These are phyloP conservation scores for Lithohypha guttulata DNA, from an alignment of 2,329 filamentous ascomycete species.

Conservation along the genomic window DNA sequence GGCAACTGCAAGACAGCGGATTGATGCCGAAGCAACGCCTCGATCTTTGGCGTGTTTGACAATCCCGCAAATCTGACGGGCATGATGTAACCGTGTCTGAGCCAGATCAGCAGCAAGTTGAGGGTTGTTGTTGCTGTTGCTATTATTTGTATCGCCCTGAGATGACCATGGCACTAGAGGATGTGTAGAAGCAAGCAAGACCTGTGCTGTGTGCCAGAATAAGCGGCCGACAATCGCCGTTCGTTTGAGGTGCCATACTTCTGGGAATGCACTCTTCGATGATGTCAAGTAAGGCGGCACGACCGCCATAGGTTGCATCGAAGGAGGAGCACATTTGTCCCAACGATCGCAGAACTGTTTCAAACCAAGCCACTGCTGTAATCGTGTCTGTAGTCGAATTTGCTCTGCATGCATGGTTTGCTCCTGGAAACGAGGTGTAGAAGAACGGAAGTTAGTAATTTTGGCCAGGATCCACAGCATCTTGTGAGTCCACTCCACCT, in stretches of 20 bases:
- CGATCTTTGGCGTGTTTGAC: slow-evolving; percentile 72
- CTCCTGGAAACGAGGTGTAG: slow-evolving; percentile 49
- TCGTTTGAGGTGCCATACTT: slow-evolving; percentile 81
- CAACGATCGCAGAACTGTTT: slow-evolving; percentile 74
- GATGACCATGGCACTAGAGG: slow-evolving; percentile 34
- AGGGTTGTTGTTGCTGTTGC: slow-evolving; percentile 39
- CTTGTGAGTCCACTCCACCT: slow-evolving; percentile 79
- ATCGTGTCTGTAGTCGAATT: slow-evolving; percentile 51
- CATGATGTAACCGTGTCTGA: slow-evolving; percentile 59
- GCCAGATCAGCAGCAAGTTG: slow-evolving; percentile 56
- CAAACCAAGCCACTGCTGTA: slow-evolving; percentile 68
- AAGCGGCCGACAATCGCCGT: slow-evolving; percentile 70
- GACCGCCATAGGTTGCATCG: slow-evolving; percentile 76
- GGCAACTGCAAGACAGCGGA: slow-evolving; percentile 68
- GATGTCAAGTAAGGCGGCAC: slow-evolving; percentile 52
- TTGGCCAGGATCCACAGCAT: slow-evolving; percentile 85
- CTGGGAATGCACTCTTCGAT: slow-evolving; percentile 67
- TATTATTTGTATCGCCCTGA: slow-evolving; percentile 24
- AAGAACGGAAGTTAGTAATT: slow-evolving; percentile 70
- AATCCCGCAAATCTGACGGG: slow-evolving; percentile 80
- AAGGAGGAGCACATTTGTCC: slow-evolving; percentile 66
- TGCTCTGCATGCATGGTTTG: slow-evolving; percentile 49
- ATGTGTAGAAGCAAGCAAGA: slow-evolving; percentile 68
- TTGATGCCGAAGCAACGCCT: slow-evolving; percentile 66
- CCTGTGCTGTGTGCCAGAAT: slow-evolving; percentile 81